Conservation (phyloP, 441 rosid genomes). For the Pelargonium australe region DNA sequence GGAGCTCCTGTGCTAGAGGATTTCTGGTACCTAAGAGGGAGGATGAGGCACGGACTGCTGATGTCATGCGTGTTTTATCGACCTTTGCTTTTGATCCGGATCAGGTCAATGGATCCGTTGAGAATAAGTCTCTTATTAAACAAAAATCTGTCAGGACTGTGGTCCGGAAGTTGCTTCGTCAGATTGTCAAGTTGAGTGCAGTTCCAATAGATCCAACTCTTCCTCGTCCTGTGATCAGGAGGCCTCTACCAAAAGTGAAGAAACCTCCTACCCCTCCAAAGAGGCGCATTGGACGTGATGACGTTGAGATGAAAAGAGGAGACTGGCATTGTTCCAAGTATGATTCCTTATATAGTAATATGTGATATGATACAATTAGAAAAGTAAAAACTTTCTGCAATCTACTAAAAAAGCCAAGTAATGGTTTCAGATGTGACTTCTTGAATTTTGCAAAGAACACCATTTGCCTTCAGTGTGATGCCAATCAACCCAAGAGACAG, state of each 20-base stretch:
- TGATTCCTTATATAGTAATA: constrained; percentile 22
- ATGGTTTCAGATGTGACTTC: constrained; percentile 76
- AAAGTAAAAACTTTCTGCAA: background rate
- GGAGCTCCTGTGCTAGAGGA: constrained; percentile 77
- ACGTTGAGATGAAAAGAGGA: constrained; percentile 91
- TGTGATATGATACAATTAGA: background rate
- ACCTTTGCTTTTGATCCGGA: constrained; percentile 64
- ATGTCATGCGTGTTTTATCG: constrained; percentile 69
- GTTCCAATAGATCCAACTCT: constrained; percentile 93
- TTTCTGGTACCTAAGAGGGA: constrained; percentile 77
- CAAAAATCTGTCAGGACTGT: constrained; percentile 70
- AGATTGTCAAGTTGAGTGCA: constrained; percentile 75
- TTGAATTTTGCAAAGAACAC: constrained; percentile 93
- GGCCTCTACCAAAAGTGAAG: constrained; percentile 86
- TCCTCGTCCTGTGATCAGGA: constrained; percentile 76
- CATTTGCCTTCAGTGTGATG: constrained; percentile 90
- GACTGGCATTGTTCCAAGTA: constrained; percentile 98
- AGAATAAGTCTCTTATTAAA: constrained; percentile 54
- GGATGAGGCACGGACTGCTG: constrained; percentile 85
- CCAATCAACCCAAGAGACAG: constrained; percentile 90
- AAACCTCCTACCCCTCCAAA: constrained; percentile 91
- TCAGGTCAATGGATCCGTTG: constrained; percentile 35
- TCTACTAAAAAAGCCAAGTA: constrained; percentile 12
- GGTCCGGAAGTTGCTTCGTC: constrained; percentile 75
- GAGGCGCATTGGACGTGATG: constrained; percentile 92